Conservation (phyloP, 1,284 basidiomycete genomes). For the Inonotus hispidus region DNA sequence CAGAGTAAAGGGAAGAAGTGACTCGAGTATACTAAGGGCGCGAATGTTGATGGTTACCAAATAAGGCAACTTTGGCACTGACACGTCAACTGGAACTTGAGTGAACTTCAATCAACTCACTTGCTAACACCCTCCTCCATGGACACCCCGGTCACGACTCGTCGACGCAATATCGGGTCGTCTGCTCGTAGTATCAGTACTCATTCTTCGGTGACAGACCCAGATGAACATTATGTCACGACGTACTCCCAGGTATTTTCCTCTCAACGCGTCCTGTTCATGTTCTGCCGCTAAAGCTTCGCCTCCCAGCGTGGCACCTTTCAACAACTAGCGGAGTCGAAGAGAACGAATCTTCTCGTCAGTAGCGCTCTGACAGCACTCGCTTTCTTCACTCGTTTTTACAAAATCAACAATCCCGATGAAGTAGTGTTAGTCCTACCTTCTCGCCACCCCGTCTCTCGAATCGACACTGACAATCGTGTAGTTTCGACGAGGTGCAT, state of each 20-base stretch:
- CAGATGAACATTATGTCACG: constrained; percentile 15
- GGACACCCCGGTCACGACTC: constrained; percentile 17
- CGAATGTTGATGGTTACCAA: background rate
- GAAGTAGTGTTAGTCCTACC: constrained; percentile 81
- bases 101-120: background rate
- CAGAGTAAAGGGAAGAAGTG: too few relatives aligned
- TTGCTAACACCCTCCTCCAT: constrained; percentile 4
- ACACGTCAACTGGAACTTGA: constrained; percentile 5
- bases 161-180: constrained; percentile 10
- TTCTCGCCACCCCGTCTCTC: background rate
- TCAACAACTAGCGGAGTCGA: constrained; percentile 17
- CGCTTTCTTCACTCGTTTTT: constrained; percentile 82
- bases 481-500: constrained; percentile 94
- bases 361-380: constrained; percentile 62
- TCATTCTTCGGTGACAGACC: constrained; percentile 13
- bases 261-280: background rate
- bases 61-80: background rate
- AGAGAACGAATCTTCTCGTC: constrained; percentile 28
- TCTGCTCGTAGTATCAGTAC: constrained; percentile 8
- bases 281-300: background rate
- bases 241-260: constrained; percentile 14
- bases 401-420: constrained; percentile 90
- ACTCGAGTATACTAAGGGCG: too few relatives aligned
- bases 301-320: constrained; percentile 8
- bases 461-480: background rate